phyloP scores from a whole-genome alignment of 495 filamentous ascomycete genomes.

The Penicillium steckii region DNA sequence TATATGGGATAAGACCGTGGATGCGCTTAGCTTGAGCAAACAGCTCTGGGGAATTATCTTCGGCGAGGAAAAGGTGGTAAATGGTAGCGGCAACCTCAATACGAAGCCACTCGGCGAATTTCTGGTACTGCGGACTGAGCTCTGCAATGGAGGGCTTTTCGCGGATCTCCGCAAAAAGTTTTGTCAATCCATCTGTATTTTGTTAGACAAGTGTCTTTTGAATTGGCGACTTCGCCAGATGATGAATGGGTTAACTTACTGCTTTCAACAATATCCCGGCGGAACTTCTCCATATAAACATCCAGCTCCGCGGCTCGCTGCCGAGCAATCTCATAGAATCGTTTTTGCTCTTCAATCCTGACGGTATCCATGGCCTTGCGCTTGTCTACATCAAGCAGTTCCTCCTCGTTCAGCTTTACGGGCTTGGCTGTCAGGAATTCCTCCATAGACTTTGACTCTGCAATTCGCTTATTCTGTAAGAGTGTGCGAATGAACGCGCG shows the following conservation, averaged over 20 bases:
- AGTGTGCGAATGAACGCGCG: slow-evolving; percentile 84
- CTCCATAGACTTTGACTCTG: slow-evolving; percentile 73
- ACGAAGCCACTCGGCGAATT: slow-evolving; percentile 96
- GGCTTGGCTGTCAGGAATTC: slow-evolving; percentile 76
- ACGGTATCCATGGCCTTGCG: slow-evolving; percentile 84
- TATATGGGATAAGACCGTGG: slow-evolving; percentile 91
- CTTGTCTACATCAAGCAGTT: slow-evolving; percentile 71
- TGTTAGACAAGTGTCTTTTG: neutral
- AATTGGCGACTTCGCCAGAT: neutral
- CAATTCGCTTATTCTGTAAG: slow-evolving; percentile 78
- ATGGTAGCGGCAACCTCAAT: slow-evolving; percentile 97
- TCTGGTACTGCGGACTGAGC: slow-evolving; percentile 90
- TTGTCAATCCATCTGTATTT: slow-evolving; percentile 75
- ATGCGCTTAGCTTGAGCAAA: slow-evolving; percentile 93
- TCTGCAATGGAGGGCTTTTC: slow-evolving; percentile 83
- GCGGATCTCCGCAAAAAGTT: slow-evolving; percentile 88
- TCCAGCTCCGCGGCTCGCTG: slow-evolving; percentile 89
- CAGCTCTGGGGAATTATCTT: slow-evolving; percentile 94
- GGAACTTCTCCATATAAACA: slow-evolving; percentile 92
- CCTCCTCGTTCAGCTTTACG: slow-evolving; percentile 73
- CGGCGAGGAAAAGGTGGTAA: slow-evolving; percentile 95
- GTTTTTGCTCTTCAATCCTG: slow-evolving; percentile 84
- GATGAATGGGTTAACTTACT: slow-evolving; percentile 55
- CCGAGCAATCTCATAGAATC: slow-evolving; percentile 92
- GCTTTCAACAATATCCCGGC: slow-evolving; percentile 70